Evolutionary conservation across 495 filamentous ascomycete genomes (phyloP).

Genomic region (Delitschia confertaspora): DNA sequence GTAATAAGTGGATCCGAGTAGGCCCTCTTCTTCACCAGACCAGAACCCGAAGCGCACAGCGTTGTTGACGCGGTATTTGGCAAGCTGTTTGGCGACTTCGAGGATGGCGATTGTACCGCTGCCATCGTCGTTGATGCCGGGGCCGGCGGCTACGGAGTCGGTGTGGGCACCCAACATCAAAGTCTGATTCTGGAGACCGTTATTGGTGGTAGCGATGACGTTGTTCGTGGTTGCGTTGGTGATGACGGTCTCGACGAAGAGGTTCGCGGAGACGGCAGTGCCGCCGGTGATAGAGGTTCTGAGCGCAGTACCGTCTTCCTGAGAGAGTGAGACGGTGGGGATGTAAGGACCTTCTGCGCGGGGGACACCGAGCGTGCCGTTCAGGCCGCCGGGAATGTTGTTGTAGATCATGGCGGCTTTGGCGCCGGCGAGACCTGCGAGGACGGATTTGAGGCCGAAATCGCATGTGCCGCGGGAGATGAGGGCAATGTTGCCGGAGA

Average conservation of each 20-base stretch:
- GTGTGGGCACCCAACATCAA: constrained; percentile 57
- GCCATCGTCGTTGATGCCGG: constrained; percentile 64
- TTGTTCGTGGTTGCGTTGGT: constrained; percentile 40
- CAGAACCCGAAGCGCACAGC: constrained; percentile 64
- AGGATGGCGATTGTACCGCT: constrained; percentile 57
- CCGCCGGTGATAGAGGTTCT: constrained; percentile 37
- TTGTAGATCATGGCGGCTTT: constrained; percentile 56
- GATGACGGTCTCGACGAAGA: constrained; percentile 35
- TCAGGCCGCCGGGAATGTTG: constrained; percentile 46
- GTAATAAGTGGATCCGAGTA: constrained; percentile 56
- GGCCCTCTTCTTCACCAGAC: constrained; percentile 57
- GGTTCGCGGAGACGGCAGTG: constrained; percentile 12
- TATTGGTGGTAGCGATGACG: constrained; percentile 59
- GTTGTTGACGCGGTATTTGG: constrained; percentile 52
- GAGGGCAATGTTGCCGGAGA: constrained; percentile 52
- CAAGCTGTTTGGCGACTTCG: constrained; percentile 51
- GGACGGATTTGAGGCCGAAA: constrained; percentile 51
- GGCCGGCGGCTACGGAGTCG: constrained; percentile 55
- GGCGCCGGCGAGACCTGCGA: constrained; percentile 53
- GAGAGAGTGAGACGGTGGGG: constrained; percentile 46
- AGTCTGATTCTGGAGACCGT: constrained; percentile 55
- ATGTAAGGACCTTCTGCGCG: constrained; percentile 42
- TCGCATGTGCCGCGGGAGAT: constrained; percentile 53
- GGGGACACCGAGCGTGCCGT: constrained; percentile 47
- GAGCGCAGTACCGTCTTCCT: constrained; percentile 44